Conservation (phyloP, 1,284 basidiomycete genomes). For the Schizopora paradoxa region DNA sequence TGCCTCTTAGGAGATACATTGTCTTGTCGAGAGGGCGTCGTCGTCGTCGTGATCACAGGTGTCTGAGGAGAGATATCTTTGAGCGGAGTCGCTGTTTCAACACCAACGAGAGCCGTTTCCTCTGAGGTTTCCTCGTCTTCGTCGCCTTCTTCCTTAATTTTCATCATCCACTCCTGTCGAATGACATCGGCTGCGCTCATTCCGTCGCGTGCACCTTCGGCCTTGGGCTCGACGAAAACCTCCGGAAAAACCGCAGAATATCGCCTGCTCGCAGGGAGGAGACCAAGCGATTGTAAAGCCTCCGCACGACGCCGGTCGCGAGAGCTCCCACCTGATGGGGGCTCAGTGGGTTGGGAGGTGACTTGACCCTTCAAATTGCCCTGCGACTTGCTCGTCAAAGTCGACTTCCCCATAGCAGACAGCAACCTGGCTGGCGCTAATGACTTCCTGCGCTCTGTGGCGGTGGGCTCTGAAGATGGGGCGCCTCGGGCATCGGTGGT, state of each 20-base stretch:
- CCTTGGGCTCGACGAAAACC: too few relatives aligned
- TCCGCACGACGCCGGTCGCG: neutral
- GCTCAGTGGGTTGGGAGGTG: neutral
- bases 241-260: constrained; percentile 8
- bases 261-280: constrained; percentile 7
- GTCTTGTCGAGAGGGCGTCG: too few relatives aligned
- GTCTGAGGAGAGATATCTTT: too few relatives aligned
- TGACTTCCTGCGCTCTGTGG: neutral
- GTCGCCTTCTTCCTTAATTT: too few relatives aligned
- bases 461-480: neutral
- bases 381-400: neutral
- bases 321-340: neutral
- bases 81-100: too few relatives aligned
- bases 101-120: too few relatives aligned
- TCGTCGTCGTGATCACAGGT: too few relatives aligned
- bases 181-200: constrained; percentile 8
- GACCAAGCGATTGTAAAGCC: constrained; percentile 1
- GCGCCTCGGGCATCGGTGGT: neutral
- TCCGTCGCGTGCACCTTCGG: neutral
- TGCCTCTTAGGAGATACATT: too few relatives aligned
- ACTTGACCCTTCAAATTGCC: neutral
- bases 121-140: too few relatives aligned
- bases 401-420: neutral
- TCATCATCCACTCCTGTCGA: constrained; percentile 1
- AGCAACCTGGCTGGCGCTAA: neutral